These are phyloP conservation scores for Solanum pimpinellifolium DNA, from an alignment of 257 asterid species.

Conservation along the genomic window DNA sequence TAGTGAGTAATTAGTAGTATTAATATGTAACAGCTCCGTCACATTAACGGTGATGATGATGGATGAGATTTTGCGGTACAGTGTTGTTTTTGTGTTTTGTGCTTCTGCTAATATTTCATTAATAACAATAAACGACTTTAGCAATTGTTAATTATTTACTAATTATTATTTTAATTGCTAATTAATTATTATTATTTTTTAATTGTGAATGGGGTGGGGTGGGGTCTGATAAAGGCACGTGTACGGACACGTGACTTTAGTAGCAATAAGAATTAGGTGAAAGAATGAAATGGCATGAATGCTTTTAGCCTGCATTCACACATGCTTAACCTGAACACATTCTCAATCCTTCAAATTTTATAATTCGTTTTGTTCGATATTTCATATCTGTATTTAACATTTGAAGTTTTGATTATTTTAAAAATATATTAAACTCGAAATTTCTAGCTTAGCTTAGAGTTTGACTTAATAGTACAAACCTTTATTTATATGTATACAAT, in stretches of 20 bases:
- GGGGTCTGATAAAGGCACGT: conserved; percentile 13
- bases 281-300: conserved; percentile 46
- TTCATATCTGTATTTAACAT: not conserved
- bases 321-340: not conserved
- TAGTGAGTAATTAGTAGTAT: not conserved
- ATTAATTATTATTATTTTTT: not conserved
- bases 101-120: not conserved
- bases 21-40: conserved; percentile 6
- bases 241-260: conserved; percentile 40
- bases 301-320: conserved; percentile 1
- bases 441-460: not conserved
- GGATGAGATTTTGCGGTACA: conserved; percentile 12
- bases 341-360: not conserved
- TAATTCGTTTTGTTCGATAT: not conserved
- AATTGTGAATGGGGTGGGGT: not conserved
- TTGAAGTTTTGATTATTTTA: not conserved
- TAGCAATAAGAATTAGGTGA: conserved; percentile 44
- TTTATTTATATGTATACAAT: too few species aligned
- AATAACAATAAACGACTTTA: not conserved
- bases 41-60: conserved; percentile 19
- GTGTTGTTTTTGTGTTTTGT: conserved; percentile 16
- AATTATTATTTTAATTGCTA: not conserved
- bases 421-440: not conserved
- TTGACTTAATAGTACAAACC: not conserved
- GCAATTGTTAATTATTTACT: not conserved